phyloP scores from a whole-genome alignment of 164 flowering plant species.

The Santalum album region DNA sequence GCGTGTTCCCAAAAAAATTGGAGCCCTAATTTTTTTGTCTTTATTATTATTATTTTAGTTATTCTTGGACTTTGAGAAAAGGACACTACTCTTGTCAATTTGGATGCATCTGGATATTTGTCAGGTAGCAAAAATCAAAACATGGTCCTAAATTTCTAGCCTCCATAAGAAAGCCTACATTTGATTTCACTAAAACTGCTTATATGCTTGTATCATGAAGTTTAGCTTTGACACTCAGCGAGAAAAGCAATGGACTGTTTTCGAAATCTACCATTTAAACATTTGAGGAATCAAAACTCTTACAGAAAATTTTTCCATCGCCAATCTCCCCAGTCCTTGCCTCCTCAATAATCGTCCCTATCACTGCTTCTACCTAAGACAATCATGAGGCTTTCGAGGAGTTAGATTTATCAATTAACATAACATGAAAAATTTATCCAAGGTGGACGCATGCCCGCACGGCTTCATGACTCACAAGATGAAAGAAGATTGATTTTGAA shows the following conservation, averaged over 20 bases:
- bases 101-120: no score
- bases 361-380: conserved; percentile 75
- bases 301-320: conserved; percentile 91
- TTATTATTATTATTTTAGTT: no score
- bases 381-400: neutral
- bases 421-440: neutral
- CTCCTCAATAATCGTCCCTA: conserved; percentile 65
- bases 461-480: neutral
- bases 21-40: no score
- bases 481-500: no score
- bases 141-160: no score
- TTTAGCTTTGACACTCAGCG: neutral
- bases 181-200: neutral
- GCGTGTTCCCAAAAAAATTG: no score
- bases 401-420: neutral
- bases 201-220: neutral
- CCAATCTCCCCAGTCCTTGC: conserved; percentile 97
- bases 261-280: neutral
- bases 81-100: no score
- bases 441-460: neutral
- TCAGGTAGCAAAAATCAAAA: no score
- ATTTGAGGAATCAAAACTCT: conserved; percentile 13
- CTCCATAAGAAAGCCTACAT: no score
- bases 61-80: no score
- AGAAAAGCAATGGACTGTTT: neutral